Conservation (phyloP, 1,284 basidiomycete species). For the Tilletia walkeri region DNA sequence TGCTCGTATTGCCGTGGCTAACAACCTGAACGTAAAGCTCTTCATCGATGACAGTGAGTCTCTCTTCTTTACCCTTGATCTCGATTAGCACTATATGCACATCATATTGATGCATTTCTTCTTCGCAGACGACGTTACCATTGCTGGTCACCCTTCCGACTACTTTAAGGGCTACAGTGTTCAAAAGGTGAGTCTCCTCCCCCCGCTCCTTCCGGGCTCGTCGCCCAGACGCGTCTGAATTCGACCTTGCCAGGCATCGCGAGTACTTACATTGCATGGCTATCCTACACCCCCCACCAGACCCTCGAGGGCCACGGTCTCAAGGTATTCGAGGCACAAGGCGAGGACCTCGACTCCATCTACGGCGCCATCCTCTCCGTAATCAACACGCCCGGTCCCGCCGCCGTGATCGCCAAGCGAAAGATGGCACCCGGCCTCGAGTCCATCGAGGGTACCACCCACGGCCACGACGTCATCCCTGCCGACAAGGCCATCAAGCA, state of each 20-base stretch:
- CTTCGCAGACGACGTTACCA: slow-evolving; percentile 23
- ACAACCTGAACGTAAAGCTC: slow-evolving; percentile 75
- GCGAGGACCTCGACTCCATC: slow-evolving; percentile 73
- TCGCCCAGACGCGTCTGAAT: too few species aligned
- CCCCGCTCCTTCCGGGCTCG: too few species aligned
- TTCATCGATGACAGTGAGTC: slow-evolving; percentile 72
- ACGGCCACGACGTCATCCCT: slow-evolving; percentile 72
- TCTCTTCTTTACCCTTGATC: neutral
- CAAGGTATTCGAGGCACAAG: slow-evolving; percentile 69
- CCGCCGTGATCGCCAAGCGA: slow-evolving; percentile 73
- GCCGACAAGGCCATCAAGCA: slow-evolving; percentile 73
- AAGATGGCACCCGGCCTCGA: slow-evolving; percentile 75
- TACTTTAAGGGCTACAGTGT: slow-evolving; percentile 76
- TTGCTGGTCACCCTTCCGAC: slow-evolving; percentile 67
- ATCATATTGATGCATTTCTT: slow-evolving; percentile 58
- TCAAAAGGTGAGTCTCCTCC: slow-evolving; percentile 54
- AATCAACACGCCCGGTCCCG: slow-evolving; percentile 68
- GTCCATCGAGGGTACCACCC: slow-evolving; percentile 71
- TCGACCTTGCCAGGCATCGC: too few species aligned
- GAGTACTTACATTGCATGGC: neutral
- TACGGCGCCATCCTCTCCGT: slow-evolving; percentile 67
- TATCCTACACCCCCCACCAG: slow-evolving; percentile 24
- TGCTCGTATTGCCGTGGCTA: slow-evolving; percentile 76
- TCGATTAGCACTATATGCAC: slow-evolving; percentile 64
- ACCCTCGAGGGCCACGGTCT: slow-evolving; percentile 76